Evolutionary conservation across 225 moss, liverwort and hornwort genomes (phyloP).

Genomic region (Marchantia polymorpha): DNA sequence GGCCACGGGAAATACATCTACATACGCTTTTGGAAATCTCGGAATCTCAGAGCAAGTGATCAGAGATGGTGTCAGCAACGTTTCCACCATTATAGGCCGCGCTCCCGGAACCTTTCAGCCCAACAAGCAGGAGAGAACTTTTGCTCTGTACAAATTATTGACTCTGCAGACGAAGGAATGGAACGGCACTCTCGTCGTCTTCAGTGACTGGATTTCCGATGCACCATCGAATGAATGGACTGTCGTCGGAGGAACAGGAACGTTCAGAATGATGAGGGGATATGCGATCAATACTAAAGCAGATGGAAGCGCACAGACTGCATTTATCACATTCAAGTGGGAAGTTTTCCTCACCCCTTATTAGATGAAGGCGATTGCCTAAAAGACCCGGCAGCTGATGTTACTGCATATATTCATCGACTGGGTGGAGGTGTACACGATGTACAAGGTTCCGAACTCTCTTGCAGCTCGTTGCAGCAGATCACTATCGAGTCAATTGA

Average conservation of each 20-base stretch:
- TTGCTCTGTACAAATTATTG: not conserved
- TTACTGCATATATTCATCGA: too few species aligned
- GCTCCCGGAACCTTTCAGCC: not conserved
- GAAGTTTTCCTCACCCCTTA: too few species aligned
- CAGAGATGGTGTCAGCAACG: not conserved
- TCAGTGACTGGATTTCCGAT: not conserved
- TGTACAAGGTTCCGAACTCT: too few species aligned
- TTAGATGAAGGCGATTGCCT: too few species aligned
- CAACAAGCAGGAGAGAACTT: not conserved
- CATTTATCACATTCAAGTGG: too few species aligned
- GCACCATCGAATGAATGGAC: not conserved
- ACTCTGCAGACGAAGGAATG: not conserved
- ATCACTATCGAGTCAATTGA: too few species aligned
- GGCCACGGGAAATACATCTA: not conserved
- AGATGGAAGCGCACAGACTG: not conserved
- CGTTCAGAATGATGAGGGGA: not conserved
- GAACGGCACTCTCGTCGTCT: not conserved
- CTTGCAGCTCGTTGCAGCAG: too few species aligned
- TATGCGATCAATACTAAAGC: not conserved
- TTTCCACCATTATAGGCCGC: not conserved
- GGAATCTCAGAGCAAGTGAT: slow-evolving; percentile 1
- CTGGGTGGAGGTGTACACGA: too few species aligned
- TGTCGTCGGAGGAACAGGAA: not conserved
- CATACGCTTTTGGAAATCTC: not conserved
- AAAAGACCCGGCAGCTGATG: too few species aligned